Base-by-base conservation (phyloP, 2,329 filamentous ascomycete species). In the Incumbomyces delicatus region DNA sequence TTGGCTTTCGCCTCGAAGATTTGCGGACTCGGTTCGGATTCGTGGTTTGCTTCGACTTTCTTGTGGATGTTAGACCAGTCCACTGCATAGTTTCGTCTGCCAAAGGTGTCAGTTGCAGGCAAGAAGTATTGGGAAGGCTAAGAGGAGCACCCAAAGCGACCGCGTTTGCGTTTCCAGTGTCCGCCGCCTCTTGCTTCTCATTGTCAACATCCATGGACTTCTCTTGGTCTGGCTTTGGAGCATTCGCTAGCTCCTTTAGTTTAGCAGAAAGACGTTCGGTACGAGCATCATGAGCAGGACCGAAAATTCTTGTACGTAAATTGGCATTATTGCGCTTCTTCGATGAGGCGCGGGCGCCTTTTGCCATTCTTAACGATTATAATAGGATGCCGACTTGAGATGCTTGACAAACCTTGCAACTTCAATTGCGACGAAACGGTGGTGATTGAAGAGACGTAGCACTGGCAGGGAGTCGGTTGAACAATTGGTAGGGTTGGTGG, bases 231-330 rank as follows among this genome's bases (percentile, higher is more conserved):
- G 85, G 81, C 64, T 85, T 87, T 50, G 86, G 81, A 61, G 88
- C 81, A 48, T 81, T 75, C 39, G 84, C 85, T 57, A 94, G 65
- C 63, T 89, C 87, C 60, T 89, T 74, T 50, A 95, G 74, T 68
- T 92, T 95, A 51, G 85, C 84, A 33, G 87, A 87, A 31, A 95
- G 78, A 55, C 90, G 82, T 66, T 89, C 83, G 44, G 81, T 83
- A 57, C 90, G 79, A 38, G 85, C 88, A 58, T 76, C 71, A 64
- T 90, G 87, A 46, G 81, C 80, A 13, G 90, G 90, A 1, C 83
- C 86, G 67, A 94, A 95, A 55, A 95, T 83, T 54, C 79, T 80
- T 55, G 78, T 73, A 66, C 89, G 89, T 54, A 95, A 76, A 58
- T 78, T 82, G 57, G 78, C 75, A 70, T 88, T 87, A 72, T 95